These are phyloP conservation scores for Leucocoprinus sp. DNA, from an alignment of 768 basidiomycete genomes.

Conservation along the genomic window DNA sequence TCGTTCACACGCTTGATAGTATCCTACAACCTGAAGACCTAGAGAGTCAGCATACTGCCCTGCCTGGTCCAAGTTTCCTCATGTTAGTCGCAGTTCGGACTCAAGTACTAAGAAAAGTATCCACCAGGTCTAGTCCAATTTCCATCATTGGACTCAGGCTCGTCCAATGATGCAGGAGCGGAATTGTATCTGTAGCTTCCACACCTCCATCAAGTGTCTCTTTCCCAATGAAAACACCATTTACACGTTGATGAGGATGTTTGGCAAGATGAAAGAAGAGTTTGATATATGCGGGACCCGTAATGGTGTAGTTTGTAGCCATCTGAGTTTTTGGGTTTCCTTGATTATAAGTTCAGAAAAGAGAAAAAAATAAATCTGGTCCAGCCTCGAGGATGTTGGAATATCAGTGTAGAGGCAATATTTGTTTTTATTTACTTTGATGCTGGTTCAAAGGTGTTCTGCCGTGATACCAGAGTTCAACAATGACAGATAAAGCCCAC, in stretches of 20 bases:
- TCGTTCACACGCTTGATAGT: slow-evolving; percentile 67
- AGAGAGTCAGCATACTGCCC: slow-evolving; percentile 47
- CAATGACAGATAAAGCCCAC: slow-evolving; percentile 21
- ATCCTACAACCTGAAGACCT: slow-evolving; percentile 53
- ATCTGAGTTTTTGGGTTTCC: not conserved
- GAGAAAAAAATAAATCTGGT: not conserved
- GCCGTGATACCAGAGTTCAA: not conserved
- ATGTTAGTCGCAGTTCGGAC: slow-evolving; percentile 3
- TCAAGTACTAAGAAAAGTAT: slow-evolving; percentile 16
- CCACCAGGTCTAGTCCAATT: slow-evolving; percentile 68
- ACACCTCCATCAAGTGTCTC: slow-evolving; percentile 27
- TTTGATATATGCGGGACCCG: slow-evolving; percentile 60
- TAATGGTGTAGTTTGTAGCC: slow-evolving; percentile 38
- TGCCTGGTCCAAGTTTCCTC: slow-evolving; percentile 37
- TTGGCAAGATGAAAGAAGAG: slow-evolving; percentile 74
- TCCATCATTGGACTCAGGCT: slow-evolving; percentile 82
- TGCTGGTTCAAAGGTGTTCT: not conserved
- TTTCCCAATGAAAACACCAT: slow-evolving; percentile 70
- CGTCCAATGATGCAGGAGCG: slow-evolving; percentile 81
- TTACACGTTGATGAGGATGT: slow-evolving; percentile 66
- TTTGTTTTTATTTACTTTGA: slow-evolving; percentile 1
- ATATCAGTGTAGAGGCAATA: not conserved
- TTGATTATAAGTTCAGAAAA: not conserved
- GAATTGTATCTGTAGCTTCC: slow-evolving; percentile 56
- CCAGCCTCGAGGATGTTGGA: not conserved